Evolutionary conservation across 2,329 filamentous ascomycete species (phyloP).

Genomic region (Cercospora berteroae): DNA sequence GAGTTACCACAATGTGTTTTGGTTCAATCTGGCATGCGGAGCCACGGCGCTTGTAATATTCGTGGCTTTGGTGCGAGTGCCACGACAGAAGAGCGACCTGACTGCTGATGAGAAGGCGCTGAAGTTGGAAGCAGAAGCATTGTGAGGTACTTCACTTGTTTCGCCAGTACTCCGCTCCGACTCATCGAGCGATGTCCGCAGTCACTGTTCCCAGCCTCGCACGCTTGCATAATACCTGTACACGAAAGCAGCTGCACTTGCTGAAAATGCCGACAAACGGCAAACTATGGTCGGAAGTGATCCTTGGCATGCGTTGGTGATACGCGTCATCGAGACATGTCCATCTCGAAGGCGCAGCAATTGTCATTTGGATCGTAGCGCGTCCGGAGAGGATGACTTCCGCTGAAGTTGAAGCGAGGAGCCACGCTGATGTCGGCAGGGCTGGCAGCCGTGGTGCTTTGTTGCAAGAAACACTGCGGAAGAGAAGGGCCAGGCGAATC

Average conservation of each 20-base stretch:
- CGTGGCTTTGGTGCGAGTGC: slow-evolving; percentile 53
- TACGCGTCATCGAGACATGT: neutral
- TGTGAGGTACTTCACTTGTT: neutral
- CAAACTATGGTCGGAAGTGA: neutral
- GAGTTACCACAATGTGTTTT: slow-evolving; percentile 66
- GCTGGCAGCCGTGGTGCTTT: neutral
- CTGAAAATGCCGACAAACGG: neutral
- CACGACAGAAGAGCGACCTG: slow-evolving; percentile 56
- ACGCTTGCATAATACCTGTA: neutral
- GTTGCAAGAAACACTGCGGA: neutral
- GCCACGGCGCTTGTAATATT: slow-evolving; percentile 54
- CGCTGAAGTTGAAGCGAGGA: neutral
- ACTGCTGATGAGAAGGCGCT: slow-evolving; percentile 56
- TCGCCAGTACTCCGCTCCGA: neutral
- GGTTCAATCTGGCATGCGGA: slow-evolving; percentile 61
- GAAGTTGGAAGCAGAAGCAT: neutral
- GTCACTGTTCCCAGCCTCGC: neutral
- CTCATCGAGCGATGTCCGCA: neutral
- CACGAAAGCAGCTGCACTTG: neutral
- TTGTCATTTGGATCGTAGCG: neutral
- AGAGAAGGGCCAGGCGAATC: neutral
- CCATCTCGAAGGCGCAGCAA: neutral
- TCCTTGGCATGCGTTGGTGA: neutral
- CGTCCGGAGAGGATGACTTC: neutral
- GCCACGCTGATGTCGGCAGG: neutral